Evolutionary conservation across 1,284 basidiomycete species (phyloP).

Genomic region (Pholiota adiposa): DNA sequence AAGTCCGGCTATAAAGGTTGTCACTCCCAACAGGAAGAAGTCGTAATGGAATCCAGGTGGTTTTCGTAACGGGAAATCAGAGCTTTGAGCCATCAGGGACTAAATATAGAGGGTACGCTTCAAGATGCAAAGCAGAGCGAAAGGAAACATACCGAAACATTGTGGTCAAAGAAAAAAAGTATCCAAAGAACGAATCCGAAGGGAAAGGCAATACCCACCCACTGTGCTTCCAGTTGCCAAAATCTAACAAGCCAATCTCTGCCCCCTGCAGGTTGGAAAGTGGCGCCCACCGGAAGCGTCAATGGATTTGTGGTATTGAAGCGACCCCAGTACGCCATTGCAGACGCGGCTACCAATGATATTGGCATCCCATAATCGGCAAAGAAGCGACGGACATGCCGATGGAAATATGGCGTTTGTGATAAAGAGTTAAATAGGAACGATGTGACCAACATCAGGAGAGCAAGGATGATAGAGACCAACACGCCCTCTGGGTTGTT

Average conservation of each 20-base stretch:
- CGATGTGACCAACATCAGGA: slow-evolving; percentile 75
- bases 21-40: slow-evolving; percentile 89
- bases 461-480: slow-evolving; percentile 77
- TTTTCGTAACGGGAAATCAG: slow-evolving; percentile 88
- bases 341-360: slow-evolving; percentile 74
- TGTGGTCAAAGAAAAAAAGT: slow-evolving; percentile 82
- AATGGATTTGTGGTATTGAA: slow-evolving; percentile 67
- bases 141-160: slow-evolving; percentile 75
- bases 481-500: slow-evolving; percentile 53
- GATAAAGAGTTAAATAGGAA: slow-evolving; percentile 78
- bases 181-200: slow-evolving; percentile 77
- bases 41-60: slow-evolving; percentile 94
- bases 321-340: slow-evolving; percentile 84
- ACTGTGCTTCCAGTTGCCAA: slow-evolving; percentile 90
- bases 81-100: slow-evolving; percentile 93
- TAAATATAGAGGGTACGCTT: slow-evolving; percentile 29
- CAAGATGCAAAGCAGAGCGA: background rate
- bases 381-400: slow-evolving; percentile 74
- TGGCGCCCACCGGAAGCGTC: slow-evolving; percentile 71
- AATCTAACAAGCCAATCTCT: slow-evolving; percentile 89
- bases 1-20: slow-evolving; percentile 90
- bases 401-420: slow-evolving; percentile 68
- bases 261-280: slow-evolving; percentile 77
- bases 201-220: slow-evolving; percentile 84
- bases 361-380: slow-evolving; percentile 92